phyloP scores from a whole-genome alignment of 352 stramenopile species.

The Blastocystis hominis region DNA sequence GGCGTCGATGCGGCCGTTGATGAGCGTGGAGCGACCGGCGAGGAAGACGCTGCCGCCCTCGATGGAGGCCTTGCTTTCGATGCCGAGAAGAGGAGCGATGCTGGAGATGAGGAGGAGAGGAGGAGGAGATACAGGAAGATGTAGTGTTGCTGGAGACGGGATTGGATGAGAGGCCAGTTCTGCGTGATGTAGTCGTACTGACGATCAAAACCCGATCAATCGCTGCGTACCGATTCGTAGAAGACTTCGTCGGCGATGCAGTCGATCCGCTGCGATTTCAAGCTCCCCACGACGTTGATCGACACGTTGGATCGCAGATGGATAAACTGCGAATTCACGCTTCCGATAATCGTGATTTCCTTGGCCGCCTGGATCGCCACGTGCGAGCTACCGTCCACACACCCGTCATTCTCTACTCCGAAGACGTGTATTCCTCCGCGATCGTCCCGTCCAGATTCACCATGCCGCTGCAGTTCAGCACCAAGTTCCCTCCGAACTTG shows the following conservation, averaged over 20 bases:
- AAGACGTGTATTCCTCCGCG: slow-evolving; percentile 3
- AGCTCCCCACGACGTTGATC: background rate
- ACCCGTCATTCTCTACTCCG: background rate
- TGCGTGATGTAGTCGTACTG: background rate
- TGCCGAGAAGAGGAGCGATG: background rate
- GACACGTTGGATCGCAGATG: background rate
- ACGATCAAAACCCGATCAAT: background rate
- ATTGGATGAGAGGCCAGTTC: background rate
- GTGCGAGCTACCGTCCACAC: background rate
- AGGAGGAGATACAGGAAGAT: background rate
- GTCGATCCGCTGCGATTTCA: slow-evolving; percentile 15
- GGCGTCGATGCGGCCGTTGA: slow-evolving; percentile 14
- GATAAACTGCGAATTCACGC: background rate
- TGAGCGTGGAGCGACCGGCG: background rate
- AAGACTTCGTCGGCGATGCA: background rate
- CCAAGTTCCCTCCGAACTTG: slow-evolving; percentile 1
- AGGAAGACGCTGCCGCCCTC: background rate
- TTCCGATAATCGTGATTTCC: background rate
- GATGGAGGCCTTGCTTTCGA: background rate
- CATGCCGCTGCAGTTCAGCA: background rate
- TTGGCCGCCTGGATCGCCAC: background rate
- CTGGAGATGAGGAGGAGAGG: too few species aligned
- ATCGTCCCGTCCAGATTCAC: slow-evolving; percentile 28
- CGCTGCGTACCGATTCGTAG: background rate
- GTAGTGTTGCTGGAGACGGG: background rate